These are phyloP conservation scores for Dryas octopetala DNA, from an alignment of 306 rosid species.

Conservation along the genomic window DNA sequence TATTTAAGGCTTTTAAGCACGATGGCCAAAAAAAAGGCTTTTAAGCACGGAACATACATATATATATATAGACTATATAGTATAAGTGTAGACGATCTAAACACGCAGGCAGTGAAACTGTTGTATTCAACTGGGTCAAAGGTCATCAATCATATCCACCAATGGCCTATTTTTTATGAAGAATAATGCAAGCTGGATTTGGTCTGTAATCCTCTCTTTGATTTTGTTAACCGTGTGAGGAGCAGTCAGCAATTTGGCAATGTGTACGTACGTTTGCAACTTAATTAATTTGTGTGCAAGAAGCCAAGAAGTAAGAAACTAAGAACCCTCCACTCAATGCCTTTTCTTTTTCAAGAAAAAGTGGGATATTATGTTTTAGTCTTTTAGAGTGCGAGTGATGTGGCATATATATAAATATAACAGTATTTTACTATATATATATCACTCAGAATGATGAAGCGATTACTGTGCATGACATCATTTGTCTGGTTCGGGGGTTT, in stretches of 20 bases:
- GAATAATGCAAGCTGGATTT: constrained; percentile 1
- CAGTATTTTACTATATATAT: no score
- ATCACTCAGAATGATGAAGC: neutral
- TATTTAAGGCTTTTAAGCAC: no score
- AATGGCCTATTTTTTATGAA: neutral
- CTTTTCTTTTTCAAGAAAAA: neutral
- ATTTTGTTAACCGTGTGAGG: neutral
- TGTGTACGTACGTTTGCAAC: neutral
- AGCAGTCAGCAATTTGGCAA: neutral
- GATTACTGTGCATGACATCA: neutral
- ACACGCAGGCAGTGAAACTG: neutral
- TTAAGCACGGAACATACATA: no score
- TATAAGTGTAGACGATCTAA: neutral
- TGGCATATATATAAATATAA: no score
- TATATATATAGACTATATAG: neutral
- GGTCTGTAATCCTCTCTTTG: neutral
- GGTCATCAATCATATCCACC: neutral
- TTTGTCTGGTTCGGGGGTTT: no score
- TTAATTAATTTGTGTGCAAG: neutral
- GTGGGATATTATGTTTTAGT: neutral
- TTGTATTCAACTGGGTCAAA: neutral
- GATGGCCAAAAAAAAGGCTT: no score
- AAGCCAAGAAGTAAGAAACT: neutral
- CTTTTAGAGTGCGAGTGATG: neutral
- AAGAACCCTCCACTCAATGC: neutral